Conservation (phyloP, 805 yeast species). For the Teunomyces funiuensis region DNA sequence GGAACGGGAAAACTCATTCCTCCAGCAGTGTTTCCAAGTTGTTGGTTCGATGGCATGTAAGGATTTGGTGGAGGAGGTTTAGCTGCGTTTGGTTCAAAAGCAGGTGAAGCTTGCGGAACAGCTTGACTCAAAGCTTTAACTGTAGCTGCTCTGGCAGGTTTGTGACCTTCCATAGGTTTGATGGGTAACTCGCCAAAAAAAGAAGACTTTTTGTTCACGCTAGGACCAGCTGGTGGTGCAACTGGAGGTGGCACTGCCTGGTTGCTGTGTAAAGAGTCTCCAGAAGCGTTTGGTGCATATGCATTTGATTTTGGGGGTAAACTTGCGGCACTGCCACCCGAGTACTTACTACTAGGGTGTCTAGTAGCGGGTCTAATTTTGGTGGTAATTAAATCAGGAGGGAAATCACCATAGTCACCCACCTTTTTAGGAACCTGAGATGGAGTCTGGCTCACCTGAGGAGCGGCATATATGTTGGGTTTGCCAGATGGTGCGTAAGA, state of each 20-base stretch:
- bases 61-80: conserved; percentile 24
- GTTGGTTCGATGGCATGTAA: conserved; percentile 29
- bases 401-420: conserved; percentile 64
- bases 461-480: conserved; percentile 2
- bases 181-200: conserved; percentile 63
- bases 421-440: conserved; percentile 16
- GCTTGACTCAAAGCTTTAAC: conserved; percentile 13
- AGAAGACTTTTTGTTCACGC: conserved; percentile 19
- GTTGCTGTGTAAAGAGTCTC: conserved; percentile 5
- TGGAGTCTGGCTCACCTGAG: background rate
- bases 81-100: conserved; percentile 10
- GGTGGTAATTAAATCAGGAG: conserved; percentile 51
- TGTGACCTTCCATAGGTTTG: conserved; percentile 24
- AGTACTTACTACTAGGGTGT: conserved; percentile 23
- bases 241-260: conserved; percentile 14
- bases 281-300: conserved; percentile 5
- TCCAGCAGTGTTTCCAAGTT: conserved; percentile 11
- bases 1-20: background rate
- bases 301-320: conserved; percentile 4
- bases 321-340: conserved; percentile 11
- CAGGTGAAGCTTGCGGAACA: conserved; percentile 10
- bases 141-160: conserved; percentile 32
- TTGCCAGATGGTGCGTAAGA: conserved; percentile 1
- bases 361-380: conserved; percentile 40
- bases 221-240: conserved; percentile 6